These are phyloP conservation scores for Fusarium xyrophilum DNA, from an alignment of 2,329 filamentous ascomycete species.

Conservation along the genomic window DNA sequence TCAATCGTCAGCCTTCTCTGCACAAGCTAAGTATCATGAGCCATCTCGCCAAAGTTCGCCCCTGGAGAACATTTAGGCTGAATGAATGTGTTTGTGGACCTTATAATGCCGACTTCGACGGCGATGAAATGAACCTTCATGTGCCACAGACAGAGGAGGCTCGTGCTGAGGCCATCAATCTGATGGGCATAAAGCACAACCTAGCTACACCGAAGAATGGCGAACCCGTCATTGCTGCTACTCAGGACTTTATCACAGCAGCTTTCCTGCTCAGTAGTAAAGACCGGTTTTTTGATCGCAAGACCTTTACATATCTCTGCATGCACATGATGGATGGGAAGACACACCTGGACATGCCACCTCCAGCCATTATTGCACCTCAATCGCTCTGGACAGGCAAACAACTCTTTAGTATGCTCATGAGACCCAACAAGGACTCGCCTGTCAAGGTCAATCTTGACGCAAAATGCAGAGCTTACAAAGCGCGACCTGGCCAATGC, in stretches of 20 bases:
- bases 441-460: conserved; percentile 90
- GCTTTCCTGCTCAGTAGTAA: conserved; percentile 91
- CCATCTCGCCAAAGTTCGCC: conserved; percentile 90
- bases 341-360: conserved; percentile 81
- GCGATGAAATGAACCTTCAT: conserved; percentile 98
- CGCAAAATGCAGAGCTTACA: conserved; percentile 86
- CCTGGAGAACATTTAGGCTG: conserved; percentile 93
- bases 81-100: conserved; percentile 99
- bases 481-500: conserved; percentile 60
- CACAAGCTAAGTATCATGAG: conserved; percentile 99
- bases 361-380: conserved; percentile 82
- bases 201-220: conserved; percentile 95
- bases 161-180: conserved; percentile 88
- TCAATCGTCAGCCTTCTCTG: conserved; percentile 96
- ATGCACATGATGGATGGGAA: conserved; percentile 90
- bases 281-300: conserved; percentile 89
- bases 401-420: conserved; percentile 89
- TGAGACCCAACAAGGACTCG: conserved; percentile 87
- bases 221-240: conserved; percentile 97
- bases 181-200: conserved; percentile 99
- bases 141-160: conserved; percentile 98
- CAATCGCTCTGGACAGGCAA: conserved; percentile 93
- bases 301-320: conserved; percentile 87
- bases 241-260: conserved; percentile 98
- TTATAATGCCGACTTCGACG: conserved; percentile 99